Evolutionary conservation across 2,329 filamentous ascomycete species (phyloP).

Genomic region (Pyrenochaeta sp.): DNA sequence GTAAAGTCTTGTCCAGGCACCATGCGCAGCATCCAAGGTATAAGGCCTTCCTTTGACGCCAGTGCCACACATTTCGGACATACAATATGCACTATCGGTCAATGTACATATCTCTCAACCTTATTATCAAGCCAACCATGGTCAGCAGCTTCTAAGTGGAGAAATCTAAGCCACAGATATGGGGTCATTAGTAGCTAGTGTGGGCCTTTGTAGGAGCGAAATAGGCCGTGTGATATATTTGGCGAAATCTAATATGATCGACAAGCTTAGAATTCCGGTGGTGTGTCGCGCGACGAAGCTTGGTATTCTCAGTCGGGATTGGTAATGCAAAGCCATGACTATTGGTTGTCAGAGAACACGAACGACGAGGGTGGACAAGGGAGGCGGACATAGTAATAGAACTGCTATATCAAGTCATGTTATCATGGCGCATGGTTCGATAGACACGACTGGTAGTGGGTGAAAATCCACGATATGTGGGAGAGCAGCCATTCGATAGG

Average conservation of each 20-base stretch:
- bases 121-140: neutral
- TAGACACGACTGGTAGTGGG: neutral
- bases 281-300: neutral
- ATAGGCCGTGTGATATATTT: constrained; percentile 4
- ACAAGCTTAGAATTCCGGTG: neutral
- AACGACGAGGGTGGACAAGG: neutral
- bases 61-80: neutral
- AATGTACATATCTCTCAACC: neutral
- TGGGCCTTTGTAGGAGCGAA: constrained; percentile 3
- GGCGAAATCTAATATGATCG: neutral
- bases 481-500: neutral
- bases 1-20: neutral
- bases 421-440: constrained; percentile 1
- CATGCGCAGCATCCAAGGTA: neutral
- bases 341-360: neutral
- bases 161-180: neutral
- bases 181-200: constrained; percentile 3
- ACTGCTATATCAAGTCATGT: neutral
- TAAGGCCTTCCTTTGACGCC: neutral
- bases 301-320: neutral
- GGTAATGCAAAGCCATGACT: neutral
- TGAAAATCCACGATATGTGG: neutral
- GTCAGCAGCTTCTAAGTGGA: neutral
- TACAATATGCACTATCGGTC: neutral
- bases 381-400: neutral